Conservation (phyloP, 2,329 filamentous ascomycete species). For the Colletotrichum sp. region DNA sequence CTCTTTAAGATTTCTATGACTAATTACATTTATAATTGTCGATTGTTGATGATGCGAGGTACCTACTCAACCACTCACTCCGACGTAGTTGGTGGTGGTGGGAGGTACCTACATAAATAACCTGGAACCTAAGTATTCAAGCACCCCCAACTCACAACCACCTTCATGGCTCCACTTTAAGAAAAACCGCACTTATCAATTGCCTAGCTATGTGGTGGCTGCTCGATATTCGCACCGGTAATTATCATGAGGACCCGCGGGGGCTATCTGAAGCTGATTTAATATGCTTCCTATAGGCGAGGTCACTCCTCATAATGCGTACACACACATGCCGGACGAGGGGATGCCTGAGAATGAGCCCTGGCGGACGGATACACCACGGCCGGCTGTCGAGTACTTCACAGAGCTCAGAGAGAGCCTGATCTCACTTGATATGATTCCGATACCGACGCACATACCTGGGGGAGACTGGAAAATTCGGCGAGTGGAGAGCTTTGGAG, state of each 20-base stretch:
- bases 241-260: fast-evolving
- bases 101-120: not conserved
- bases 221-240: not conserved
- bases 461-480: not conserved
- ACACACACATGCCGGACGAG: not conserved
- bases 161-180: fast-evolving
- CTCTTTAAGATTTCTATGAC: too few relatives aligned
- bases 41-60: too few relatives aligned
- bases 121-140: not conserved
- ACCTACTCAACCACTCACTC: too few relatives aligned
- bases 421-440: not conserved
- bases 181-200: fast-evolving
- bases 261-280: fast-evolving
- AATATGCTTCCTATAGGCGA: not conserved
- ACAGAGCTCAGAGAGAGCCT: not conserved
- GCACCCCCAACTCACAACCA: not conserved
- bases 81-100: too few relatives aligned
- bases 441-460: not conserved
- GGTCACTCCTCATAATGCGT: not conserved
- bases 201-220: not conserved
- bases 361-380: not conserved
- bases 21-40: too few relatives aligned
- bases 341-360: not conserved
- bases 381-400: not conserved
- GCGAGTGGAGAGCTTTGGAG: not conserved